Conservation (phyloP, 106 monocot species). For the Acorus calamus region DNA sequence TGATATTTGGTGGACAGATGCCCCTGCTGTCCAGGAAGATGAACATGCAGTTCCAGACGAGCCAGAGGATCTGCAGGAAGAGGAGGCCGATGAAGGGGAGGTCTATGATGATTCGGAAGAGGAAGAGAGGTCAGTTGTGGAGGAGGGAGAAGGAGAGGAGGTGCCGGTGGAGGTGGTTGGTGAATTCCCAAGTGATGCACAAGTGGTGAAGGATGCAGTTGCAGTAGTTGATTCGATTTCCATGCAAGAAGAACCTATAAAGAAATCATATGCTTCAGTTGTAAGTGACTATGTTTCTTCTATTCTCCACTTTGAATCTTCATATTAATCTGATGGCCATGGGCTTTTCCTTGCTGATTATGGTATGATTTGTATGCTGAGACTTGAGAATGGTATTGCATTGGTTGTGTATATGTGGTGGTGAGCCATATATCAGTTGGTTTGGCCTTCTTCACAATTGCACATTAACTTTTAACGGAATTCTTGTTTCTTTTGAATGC, state of each 20-base stretch:
- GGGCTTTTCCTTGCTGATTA: not conserved
- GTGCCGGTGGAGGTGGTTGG: constrained; percentile 33
- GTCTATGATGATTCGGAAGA: constrained; percentile 43
- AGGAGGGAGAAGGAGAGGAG: constrained; percentile 40
- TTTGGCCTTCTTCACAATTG: no score
- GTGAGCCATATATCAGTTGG: no score
- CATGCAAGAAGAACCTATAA: constrained; percentile 44
- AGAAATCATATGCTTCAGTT: constrained; percentile 96
- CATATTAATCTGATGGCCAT: no score
- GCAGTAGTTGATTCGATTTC: not conserved
- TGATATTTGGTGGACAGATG: not conserved
- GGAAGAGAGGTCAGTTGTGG: constrained; percentile 33
- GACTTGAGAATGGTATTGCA: no score
- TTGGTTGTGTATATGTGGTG: no score
- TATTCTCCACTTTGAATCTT: no score
- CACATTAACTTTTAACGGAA: no score
- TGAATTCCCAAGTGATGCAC: constrained; percentile 31
- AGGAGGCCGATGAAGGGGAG: constrained; percentile 33
- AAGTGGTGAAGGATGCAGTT: constrained; percentile 8
- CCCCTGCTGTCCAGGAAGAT: constrained; percentile 11
- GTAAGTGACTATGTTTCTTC: constrained; percentile 27
- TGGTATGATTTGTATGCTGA: no score
- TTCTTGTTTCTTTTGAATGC: no score
- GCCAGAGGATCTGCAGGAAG: constrained; percentile 7
- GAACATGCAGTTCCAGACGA: not conserved